Evolutionary conservation across 306 rosid genomes (phyloP), one percentile per base, ranked within the genome.

Genomic region (Malus asiatica): DNA sequence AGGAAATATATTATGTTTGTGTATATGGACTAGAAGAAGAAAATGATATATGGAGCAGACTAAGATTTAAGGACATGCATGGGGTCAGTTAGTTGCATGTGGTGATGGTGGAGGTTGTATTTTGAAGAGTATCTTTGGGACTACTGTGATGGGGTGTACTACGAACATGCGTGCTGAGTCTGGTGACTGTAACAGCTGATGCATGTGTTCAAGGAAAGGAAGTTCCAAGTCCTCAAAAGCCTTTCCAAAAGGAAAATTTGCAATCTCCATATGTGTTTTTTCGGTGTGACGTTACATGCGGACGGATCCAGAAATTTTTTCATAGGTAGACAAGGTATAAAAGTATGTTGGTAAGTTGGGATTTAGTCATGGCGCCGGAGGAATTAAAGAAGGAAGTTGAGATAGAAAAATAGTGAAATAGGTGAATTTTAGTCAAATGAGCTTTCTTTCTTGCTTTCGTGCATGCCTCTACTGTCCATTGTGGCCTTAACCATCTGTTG

Each of bases 51-150:
- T 73, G 73, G 63, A 12, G 81, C 76, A 71, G 77, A 79, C 68
- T 38, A 83, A 79, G 62, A 19, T 57, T 79, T 45, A 84, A 76
- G 80, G 87, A 84, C 73, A 84, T 83, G 89, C 73, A 84, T 79
- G 89, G 88, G 87, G 84, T 80, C 75, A 66, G 89, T 70, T 53
- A n/a, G 79, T 75, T 70, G 80, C 92, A 89, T 88, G 92, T 84
- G 93, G 89, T 78, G 27, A 30, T 73, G 20, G 23, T 19, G 79
- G 89, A 84, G 52, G 52, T 46, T 81, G 84, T 71, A 76, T 72
- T 80, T 80, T 52, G 57, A 81, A 75, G 86, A 80, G 86, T 86
- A 85, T 87, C 87, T 86, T 84, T 77, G 76, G 76, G 82, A 74
- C 61, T 23, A 79, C 70, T 68, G 74, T 77, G 48, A 61, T 87